Evolutionary conservation across 306 rosid species (phyloP).

Genomic region (Gillenia trifoliata): DNA sequence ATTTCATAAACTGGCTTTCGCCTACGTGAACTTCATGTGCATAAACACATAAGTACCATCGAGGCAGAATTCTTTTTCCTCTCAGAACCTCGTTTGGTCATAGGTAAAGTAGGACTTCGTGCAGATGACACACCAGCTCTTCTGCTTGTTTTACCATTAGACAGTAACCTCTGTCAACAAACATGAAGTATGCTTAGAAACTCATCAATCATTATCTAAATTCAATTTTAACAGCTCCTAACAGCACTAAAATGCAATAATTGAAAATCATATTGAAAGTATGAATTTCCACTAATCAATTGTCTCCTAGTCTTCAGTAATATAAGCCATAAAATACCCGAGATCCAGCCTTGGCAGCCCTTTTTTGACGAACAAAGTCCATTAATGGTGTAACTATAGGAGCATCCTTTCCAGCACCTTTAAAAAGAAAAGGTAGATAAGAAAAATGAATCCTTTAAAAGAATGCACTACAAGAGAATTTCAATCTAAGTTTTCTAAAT

Average conservation of each 20-base stretch:
- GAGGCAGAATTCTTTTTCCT: constrained; percentile 53
- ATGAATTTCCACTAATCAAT: not conserved
- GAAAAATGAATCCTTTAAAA: not conserved
- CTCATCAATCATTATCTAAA: not conserved
- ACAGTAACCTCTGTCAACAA: constrained; percentile 38
- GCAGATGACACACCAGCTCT: constrained; percentile 36
- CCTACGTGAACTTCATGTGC: not conserved
- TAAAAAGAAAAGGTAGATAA: constrained; percentile 14
- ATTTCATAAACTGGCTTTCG: not conserved
- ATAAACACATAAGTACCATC: constrained; percentile 41
- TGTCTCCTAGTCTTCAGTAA: not conserved
- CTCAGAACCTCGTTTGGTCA: constrained; percentile 52
- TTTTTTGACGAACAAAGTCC: constrained; percentile 81
- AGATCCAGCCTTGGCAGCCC: constrained; percentile 66
- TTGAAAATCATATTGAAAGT: not conserved
- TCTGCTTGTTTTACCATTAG: constrained; percentile 58
- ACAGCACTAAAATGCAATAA: not conserved
- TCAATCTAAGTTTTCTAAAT: not conserved
- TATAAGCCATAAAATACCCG: constrained; percentile 38
- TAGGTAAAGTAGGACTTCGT: constrained; percentile 38
- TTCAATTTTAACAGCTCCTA: not conserved
- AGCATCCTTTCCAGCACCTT: constrained; percentile 52
- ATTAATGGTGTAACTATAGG: constrained; percentile 68
- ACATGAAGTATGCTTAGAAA: not conserved
- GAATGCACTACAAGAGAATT: not conserved